Conservation (phyloP, 2,329 filamentous ascomycete genomes). For the Xylariaceae sp. region DNA sequence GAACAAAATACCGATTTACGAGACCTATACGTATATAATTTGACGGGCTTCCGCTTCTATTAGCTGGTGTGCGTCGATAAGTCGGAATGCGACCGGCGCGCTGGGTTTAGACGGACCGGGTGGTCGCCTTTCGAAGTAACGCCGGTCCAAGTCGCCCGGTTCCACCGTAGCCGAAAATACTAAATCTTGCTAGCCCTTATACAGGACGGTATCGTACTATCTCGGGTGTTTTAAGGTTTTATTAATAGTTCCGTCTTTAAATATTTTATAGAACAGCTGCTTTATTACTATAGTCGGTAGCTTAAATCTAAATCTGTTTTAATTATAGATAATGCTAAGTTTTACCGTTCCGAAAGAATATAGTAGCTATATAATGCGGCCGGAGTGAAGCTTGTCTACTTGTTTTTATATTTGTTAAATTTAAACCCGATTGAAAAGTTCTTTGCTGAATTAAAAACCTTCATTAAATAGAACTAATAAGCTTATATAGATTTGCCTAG, state of each 20-base stretch:
- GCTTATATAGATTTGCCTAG: slow-evolving; percentile 2
- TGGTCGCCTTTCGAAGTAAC: slow-evolving; percentile 29
- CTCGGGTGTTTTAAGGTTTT: slow-evolving; percentile 22
- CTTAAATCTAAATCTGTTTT: slow-evolving; percentile 30
- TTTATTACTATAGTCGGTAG: slow-evolving; percentile 25
- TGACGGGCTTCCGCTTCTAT: slow-evolving; percentile 27
- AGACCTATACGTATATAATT: slow-evolving; percentile 13
- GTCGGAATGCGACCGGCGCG: slow-evolving; percentile 31
- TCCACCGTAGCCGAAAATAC: slow-evolving; percentile 11
- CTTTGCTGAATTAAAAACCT: slow-evolving; percentile 12
- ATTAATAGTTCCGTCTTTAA: slow-evolving; percentile 24
- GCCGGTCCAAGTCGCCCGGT: slow-evolving; percentile 18
- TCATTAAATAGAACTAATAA: slow-evolving; percentile 6
- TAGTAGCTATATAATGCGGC: slow-evolving; percentile 22
- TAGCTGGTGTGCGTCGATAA: slow-evolving; percentile 31
- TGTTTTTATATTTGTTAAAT: slow-evolving; percentile 6
- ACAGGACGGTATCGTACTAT: slow-evolving; percentile 17
- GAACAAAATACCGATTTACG: neutral
- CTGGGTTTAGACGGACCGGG: slow-evolving; percentile 29
- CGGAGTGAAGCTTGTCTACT: slow-evolving; percentile 8
- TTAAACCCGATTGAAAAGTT: slow-evolving; percentile 12
- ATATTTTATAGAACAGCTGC: slow-evolving; percentile 27
- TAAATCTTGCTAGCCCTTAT: slow-evolving; percentile 27
- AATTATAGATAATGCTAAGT: slow-evolving; percentile 30
- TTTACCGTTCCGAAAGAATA: slow-evolving; percentile 24